A percentile compares a stretch with the other conserved stretches of the same genome.
Evolutionary conservation across 129 eudicot genomes (phyloP).

Genomic region (Ambrosia trifida): DNA sequence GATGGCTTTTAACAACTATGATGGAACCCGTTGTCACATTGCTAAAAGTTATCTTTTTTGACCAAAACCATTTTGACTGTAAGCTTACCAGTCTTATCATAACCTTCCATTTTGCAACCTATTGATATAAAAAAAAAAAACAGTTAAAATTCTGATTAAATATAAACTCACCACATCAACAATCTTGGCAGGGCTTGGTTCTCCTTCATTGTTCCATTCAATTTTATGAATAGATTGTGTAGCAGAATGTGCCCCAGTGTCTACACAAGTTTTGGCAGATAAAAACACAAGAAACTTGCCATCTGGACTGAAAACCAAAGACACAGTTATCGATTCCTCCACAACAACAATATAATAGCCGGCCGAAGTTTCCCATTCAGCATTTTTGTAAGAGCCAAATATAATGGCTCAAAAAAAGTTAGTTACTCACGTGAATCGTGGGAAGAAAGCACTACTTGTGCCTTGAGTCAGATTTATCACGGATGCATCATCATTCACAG

Average conservation of each 20-base stretch:
- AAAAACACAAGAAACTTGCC: constrained; percentile 81
- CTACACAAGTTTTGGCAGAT: constrained; percentile 77
- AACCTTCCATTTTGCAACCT: background rate
- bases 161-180: constrained; percentile 71
- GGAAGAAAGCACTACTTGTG: constrained; percentile 85
- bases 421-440: constrained; percentile 66
- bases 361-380: background rate
- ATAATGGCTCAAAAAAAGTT: background rate
- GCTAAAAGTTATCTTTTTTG: background rate
- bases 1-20: too few relatives aligned
- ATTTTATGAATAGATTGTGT: constrained; percentile 87
- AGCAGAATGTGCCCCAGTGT: constrained; percentile 88
- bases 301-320: constrained; percentile 72
- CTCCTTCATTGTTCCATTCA: constrained; percentile 71
- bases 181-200: constrained; percentile 45
- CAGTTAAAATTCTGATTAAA: background rate
- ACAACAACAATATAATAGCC: constrained; percentile 1
- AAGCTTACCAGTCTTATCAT: background rate
- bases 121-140: background rate
- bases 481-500: constrained; percentile 40
- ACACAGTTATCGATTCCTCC: constrained; percentile 10
- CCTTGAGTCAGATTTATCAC: constrained; percentile 51
- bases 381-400: background rate
- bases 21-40: background rate
- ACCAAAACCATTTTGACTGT: background rate